Evolutionary conservation across 148 eudicot species (phyloP).

Genomic region (Rhododendron kiyosumense): DNA sequence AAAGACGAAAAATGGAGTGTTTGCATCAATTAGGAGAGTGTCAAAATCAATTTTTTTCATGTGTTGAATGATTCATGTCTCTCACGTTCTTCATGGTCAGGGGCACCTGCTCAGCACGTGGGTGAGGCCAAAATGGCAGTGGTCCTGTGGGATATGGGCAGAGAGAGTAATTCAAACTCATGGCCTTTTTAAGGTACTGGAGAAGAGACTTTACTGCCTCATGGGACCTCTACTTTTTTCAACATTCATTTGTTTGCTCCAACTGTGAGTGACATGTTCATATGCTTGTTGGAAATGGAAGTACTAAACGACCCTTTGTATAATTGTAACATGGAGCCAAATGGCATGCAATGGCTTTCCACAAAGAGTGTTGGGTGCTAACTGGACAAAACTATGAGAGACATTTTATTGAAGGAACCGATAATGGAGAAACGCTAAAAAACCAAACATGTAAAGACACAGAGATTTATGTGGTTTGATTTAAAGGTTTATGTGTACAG

Average conservation of each 20-base stretch:
- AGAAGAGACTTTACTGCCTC: slow-evolving; percentile 4
- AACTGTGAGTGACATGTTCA: background rate
- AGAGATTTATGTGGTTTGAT: background rate
- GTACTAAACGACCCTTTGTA: background rate
- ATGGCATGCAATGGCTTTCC: background rate
- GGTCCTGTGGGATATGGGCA: background rate
- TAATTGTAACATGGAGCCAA: background rate
- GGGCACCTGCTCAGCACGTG: slow-evolving; percentile 6
- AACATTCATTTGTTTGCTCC: background rate
- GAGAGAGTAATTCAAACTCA: background rate
- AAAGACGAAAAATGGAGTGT: too few relatives aligned
- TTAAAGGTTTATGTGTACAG: background rate
- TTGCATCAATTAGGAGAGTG: too few relatives aligned
- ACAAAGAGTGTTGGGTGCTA: background rate
- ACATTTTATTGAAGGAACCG: background rate
- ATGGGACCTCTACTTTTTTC: slow-evolving; percentile 15
- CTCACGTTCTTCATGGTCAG: background rate
- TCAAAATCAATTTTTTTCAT: too few relatives aligned
- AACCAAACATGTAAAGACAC: background rate
- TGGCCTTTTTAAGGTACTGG: background rate
- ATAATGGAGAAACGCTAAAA: background rate
- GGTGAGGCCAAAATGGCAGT: background rate
- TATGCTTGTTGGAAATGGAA: background rate
- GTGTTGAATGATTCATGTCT: background rate
- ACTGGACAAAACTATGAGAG: background rate